These are phyloP conservation scores for Thalassiosira oceanica DNA, from an alignment of 352 stramenopile genomes.

Conservation along the genomic window DNA sequence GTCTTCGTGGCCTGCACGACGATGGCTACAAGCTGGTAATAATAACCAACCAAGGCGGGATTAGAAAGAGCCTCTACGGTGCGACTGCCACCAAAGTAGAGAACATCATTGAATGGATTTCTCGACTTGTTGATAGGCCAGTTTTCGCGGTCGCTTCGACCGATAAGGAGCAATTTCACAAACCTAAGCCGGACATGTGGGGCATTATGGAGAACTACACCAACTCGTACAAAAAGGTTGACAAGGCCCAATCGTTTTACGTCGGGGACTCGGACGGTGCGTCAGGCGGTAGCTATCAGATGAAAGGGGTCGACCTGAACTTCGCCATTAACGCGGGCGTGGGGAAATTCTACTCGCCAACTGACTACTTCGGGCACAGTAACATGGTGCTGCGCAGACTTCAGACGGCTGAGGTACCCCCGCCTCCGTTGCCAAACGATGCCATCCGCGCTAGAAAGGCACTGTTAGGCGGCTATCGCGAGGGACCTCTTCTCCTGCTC, in stretches of 20 bases:
- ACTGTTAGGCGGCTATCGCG: slow-evolving; percentile 60
- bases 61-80: slow-evolving; percentile 53
- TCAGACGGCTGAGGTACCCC: background rate
- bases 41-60: slow-evolving; percentile 74
- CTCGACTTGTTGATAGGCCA: slow-evolving; percentile 47
- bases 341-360: slow-evolving; percentile 60
- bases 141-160: slow-evolving; percentile 60
- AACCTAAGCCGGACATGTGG: slow-evolving; percentile 68
- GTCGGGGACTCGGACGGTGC: slow-evolving; percentile 62
- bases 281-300: slow-evolving; percentile 45
- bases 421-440: slow-evolving; percentile 7
- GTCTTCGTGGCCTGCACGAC: slow-evolving; percentile 61
- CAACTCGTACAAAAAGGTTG: slow-evolving; percentile 32
- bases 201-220: slow-evolving; percentile 44
- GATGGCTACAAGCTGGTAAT: slow-evolving; percentile 63
- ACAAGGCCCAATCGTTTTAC: slow-evolving; percentile 65
- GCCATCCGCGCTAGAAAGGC: slow-evolving; percentile 36
- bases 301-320: slow-evolving; percentile 58
- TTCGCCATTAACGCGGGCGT: slow-evolving; percentile 72
- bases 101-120: slow-evolving; percentile 70
- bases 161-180: slow-evolving; percentile 66
- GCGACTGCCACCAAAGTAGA: slow-evolving; percentile 69
- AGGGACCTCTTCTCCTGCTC: slow-evolving; percentile 55
- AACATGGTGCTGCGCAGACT: slow-evolving; percentile 33
- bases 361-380: slow-evolving; percentile 68